Evolutionary conservation across 805 yeast species (phyloP).

Genomic region (Geotrichum ghanense): DNA sequence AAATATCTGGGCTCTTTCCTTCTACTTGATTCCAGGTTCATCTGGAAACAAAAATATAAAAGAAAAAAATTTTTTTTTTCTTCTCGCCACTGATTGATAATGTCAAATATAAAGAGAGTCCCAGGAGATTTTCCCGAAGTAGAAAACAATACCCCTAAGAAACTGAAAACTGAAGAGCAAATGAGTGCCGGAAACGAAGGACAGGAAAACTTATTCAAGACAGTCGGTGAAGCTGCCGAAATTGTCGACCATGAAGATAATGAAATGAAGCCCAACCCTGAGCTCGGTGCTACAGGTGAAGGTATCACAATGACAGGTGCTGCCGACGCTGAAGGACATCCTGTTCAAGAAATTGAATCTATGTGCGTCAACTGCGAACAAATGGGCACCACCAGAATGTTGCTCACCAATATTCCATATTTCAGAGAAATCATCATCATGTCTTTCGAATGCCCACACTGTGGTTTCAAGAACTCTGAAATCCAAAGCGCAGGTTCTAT

Average conservation of each 20-base stretch:
- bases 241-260: constrained; percentile 27
- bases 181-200: not conserved
- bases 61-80: too few species aligned
- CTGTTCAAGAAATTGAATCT: constrained; percentile 91
- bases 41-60: too few species aligned
- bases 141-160: too few species aligned
- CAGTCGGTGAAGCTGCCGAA: constrained; percentile 49
- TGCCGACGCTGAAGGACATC: constrained; percentile 75
- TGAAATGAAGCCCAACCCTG: constrained; percentile 9
- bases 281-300: constrained; percentile 18
- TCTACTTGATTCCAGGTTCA: too few species aligned
- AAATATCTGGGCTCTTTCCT: too few species aligned
- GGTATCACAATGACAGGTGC: constrained; percentile 64
- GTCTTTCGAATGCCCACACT: constrained; percentile 94
- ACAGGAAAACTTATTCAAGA: constrained; percentile 2
- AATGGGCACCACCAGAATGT: constrained; percentile 70
- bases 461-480: constrained; percentile 84
- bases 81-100: too few species aligned
- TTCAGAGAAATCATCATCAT: constrained; percentile 84
- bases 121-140: too few species aligned
- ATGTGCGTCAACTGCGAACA: constrained; percentile 92
- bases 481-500: constrained; percentile 92
- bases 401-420: constrained; percentile 82
- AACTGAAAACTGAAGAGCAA: too few species aligned
- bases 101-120: too few species aligned